These are phyloP conservation scores for Macadamia tetraphylla DNA, from an alignment of 164 flowering plant species.

Conservation along the genomic window DNA sequence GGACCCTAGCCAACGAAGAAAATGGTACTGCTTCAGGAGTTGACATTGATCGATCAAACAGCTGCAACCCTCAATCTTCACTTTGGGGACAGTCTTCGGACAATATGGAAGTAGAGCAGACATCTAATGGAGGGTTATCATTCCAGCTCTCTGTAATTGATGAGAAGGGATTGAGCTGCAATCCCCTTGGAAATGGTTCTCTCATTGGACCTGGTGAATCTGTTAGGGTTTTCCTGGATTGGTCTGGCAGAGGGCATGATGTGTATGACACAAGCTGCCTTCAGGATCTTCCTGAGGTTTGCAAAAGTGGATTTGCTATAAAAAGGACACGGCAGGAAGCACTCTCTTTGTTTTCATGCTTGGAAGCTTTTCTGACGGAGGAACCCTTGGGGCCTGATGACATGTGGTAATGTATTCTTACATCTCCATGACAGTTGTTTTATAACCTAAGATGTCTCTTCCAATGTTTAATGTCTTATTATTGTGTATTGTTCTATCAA, in stretches of 20 bases:
- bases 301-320: slow-evolving; percentile 50
- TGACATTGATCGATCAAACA: slow-evolving; percentile 20
- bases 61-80: slow-evolving; percentile 23
- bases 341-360: slow-evolving; percentile 78
- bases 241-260: slow-evolving; percentile 72
- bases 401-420: slow-evolving; percentile 59
- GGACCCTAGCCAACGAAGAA: slow-evolving; percentile 27
- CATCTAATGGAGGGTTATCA: slow-evolving; percentile 24
- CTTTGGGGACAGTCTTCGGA: slow-evolving; percentile 18
- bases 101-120: slow-evolving; percentile 32
- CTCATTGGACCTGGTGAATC: slow-evolving; percentile 28
- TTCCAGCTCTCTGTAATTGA: slow-evolving; percentile 59
- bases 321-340: slow-evolving; percentile 81
- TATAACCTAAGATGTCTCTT: background rate
- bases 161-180: slow-evolving; percentile 35
- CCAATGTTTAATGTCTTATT: background rate
- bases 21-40: slow-evolving; percentile 35
- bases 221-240: slow-evolving; percentile 49
- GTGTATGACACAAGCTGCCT: slow-evolving; percentile 67
- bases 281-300: slow-evolving; percentile 76
- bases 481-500: slow-evolving; percentile 6
- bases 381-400: slow-evolving; percentile 98
- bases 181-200: slow-evolving; percentile 41
- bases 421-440: background rate
- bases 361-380: slow-evolving; percentile 90